Evolutionary conservation across 495 filamentous ascomycete species (phyloP).

Genomic region (Patellaria atrata): DNA sequence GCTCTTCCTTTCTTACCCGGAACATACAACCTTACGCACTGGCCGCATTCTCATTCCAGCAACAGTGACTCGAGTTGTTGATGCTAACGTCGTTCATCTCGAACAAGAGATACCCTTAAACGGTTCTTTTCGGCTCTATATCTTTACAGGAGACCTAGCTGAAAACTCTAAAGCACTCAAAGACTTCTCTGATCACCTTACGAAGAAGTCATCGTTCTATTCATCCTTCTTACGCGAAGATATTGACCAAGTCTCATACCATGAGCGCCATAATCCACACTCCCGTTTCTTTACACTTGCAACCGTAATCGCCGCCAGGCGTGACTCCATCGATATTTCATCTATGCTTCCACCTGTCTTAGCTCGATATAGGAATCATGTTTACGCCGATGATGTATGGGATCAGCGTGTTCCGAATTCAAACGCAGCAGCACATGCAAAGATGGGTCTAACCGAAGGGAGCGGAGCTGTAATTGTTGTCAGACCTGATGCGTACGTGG

Average conservation of each 20-base stretch:
- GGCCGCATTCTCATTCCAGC: slow-evolving; percentile 61
- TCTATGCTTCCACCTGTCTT: slow-evolving; percentile 40
- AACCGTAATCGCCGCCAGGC: slow-evolving; percentile 51
- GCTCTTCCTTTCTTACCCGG: slow-evolving; percentile 43
- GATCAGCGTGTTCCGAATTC: slow-evolving; percentile 55
- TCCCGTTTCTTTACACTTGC: slow-evolving; percentile 65
- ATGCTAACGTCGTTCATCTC: slow-evolving; percentile 73
- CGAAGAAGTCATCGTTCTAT: slow-evolving; percentile 55
- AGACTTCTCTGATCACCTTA: slow-evolving; percentile 51
- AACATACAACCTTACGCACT: slow-evolving; percentile 40
- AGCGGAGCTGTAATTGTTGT: slow-evolving; percentile 68
- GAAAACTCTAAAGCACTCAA: slow-evolving; percentile 44
- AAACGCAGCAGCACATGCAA: slow-evolving; percentile 62
- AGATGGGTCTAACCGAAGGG: slow-evolving; percentile 65
- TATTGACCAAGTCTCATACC: slow-evolving; percentile 50
- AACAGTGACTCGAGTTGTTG: slow-evolving; percentile 67
- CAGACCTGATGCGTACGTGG: slow-evolving; percentile 75
- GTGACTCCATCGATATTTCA: slow-evolving; percentile 49
- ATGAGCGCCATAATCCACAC: slow-evolving; percentile 72
- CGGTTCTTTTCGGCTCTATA: slow-evolving; percentile 71
- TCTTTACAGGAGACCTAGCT: slow-evolving; percentile 60
- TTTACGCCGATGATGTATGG: slow-evolving; percentile 77
- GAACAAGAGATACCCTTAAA: slow-evolving; percentile 82
- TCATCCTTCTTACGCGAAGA: slow-evolving; percentile 47
- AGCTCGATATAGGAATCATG: slow-evolving; percentile 61